Base-by-base conservation (phyloP, 1,284 basidiomycete genomes). In the Polyporus tsugae region DNA sequence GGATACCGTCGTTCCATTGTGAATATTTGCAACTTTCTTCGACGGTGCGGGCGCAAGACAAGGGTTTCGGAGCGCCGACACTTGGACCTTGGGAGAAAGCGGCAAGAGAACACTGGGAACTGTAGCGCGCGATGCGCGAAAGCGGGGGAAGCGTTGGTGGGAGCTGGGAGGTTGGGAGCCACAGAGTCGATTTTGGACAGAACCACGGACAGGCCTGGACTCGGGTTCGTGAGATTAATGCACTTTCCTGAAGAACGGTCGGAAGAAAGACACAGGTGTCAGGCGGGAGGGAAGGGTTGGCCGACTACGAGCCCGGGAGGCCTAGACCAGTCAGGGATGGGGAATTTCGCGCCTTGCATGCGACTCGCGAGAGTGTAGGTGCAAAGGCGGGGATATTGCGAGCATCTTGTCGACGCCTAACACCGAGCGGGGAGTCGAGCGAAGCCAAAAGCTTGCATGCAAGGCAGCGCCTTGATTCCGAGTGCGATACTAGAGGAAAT, bases 131-230 rank as follows among this genome's bases (percentile, higher is more conserved):
- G 35, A 17, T 4, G 35, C 55, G 35, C 35, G 55, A 38, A 9
- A 58, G 55, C 36, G 55, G 35, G 19, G 22, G 35, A 58, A 36
- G n/a, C n/a, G 35, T 13, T 17, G 29, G 52, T 35, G 52, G 52
- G 52, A 55, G 52, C 52, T 55, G 52, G 29, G 52, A 58, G 55
- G 46, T 19, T 58, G 55, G 55, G 55, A 36, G 55, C 19, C 19
- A 17, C 33, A 58, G 36, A 58, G 55, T n/a, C 55, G 55, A 7
- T n/a, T 58, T 38, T 7, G 36, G 55, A 58, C 11, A 33, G 55
- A 58, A 38, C 19, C 36, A 11, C n/a, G 55, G 13, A 36, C 33
- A 58, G 55, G 35, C 35, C 55, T 58, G 35, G 55, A 58, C 36
- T 38, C 10, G 33, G 35, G 10, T 22, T 33, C 55, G 55, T 38